Evolutionary conservation across 257 asterid species (phyloP).

Genomic region (Nicotiana paniculata): DNA sequence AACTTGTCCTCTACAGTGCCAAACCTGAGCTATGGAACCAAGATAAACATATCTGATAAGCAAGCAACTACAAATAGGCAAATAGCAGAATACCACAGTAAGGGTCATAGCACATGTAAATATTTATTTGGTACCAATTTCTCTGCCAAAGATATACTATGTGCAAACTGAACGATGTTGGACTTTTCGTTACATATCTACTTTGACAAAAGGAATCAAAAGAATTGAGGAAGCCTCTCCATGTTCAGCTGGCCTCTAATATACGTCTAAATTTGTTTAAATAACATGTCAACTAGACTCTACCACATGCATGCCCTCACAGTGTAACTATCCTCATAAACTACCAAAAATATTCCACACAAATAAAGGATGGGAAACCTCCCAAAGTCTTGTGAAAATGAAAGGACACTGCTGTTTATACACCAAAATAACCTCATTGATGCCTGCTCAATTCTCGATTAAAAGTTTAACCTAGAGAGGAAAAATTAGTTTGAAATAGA

Average conservation of each 20-base stretch:
- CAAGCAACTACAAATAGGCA: constrained; percentile 16
- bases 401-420: not conserved
- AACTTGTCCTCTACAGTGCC: constrained; percentile 75
- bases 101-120: not conserved
- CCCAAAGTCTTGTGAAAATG: not conserved
- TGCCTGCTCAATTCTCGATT: not conserved
- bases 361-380: not conserved
- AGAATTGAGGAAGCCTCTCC: not conserved
- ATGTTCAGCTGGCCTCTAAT: not conserved
- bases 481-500: not conserved
- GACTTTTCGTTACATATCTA: not conserved
- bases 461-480: not conserved
- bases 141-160: not conserved
- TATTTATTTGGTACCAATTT: not conserved
- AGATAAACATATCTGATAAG: constrained; percentile 29
- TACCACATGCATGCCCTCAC: not conserved
- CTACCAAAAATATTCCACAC: not conserved
- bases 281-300: not conserved
- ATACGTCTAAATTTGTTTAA: not conserved
- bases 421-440: not conserved
- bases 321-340: not conserved
- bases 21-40: constrained; percentile 94
- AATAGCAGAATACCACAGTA: not conserved
- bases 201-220: not conserved
- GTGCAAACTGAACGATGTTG: not conserved